A percentile compares a stretch with the other conserved stretches of the same genome.
Conservation (phyloP, 139 green algal genomes). For the Chlamydomonas sphaeroides region DNA sequence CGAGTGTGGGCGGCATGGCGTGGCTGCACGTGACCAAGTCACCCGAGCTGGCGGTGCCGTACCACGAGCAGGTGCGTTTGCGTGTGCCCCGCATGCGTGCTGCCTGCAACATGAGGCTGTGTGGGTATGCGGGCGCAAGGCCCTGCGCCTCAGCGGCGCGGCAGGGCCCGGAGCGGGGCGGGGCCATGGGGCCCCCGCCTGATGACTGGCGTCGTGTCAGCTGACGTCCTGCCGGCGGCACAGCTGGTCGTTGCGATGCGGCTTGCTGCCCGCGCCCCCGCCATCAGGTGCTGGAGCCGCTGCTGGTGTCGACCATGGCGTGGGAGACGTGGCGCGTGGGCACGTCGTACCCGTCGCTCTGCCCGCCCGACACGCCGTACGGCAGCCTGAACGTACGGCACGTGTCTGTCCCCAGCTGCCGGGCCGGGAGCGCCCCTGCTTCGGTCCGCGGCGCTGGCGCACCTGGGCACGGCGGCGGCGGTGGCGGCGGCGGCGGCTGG, state of each 20-base stretch:
- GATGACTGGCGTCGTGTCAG: no score
- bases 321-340: slow-evolving; percentile 41
- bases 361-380: background rate
- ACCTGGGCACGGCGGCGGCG: background rate
- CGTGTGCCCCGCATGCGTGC: no score
- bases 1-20: background rate
- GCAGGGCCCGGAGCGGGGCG: no score
- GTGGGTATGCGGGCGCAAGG: no score
- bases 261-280: no score
- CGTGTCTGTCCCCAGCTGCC: slow-evolving; percentile 6
- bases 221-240: no score
- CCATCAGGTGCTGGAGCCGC: slow-evolving; percentile 32
- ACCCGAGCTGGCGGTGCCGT: background rate
- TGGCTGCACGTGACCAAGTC: slow-evolving; percentile 33
- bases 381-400: slow-evolving; percentile 13
- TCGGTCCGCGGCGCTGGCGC: no score
- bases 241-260: no score
- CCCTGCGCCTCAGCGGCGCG: no score
- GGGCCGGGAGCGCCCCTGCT: no score
- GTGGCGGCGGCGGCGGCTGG: background rate
- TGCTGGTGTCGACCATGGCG: slow-evolving; percentile 6
- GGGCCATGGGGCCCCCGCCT: no score
- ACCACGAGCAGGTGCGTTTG: slow-evolving; percentile 19
- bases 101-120: no score
- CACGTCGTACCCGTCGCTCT: background rate